Conservation (phyloP, 192 early-diverging fungal species). For the Coemansia sp. region DNA sequence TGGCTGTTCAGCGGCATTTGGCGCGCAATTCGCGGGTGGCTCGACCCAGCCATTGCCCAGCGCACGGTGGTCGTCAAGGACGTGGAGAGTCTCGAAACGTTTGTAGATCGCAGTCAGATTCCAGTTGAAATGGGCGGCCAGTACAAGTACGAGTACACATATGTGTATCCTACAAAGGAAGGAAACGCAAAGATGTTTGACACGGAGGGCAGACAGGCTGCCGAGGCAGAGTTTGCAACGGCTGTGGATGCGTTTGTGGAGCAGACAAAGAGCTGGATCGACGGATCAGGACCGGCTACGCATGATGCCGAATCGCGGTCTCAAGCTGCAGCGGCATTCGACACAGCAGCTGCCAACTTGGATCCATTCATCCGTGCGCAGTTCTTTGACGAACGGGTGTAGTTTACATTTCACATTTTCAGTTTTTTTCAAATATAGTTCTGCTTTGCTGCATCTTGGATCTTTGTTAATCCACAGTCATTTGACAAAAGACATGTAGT, state of each 20-base stretch:
- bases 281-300: not conserved
- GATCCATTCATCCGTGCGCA: constrained; percentile 57
- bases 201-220: constrained; percentile 36
- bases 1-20: constrained; percentile 86
- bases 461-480: too few relatives aligned
- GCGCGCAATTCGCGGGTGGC: constrained; percentile 72
- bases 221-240: constrained; percentile 36
- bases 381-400: constrained; percentile 24
- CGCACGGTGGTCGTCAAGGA: constrained; percentile 75
- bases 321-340: constrained; percentile 22
- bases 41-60: constrained; percentile 80
- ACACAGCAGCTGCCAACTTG: constrained; percentile 37
- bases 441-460: too few relatives aligned
- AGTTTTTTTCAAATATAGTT: too few relatives aligned
- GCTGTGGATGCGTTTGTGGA: constrained; percentile 44
- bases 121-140: constrained; percentile 63
- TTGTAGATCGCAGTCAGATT: constrained; percentile 61
- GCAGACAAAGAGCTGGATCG: constrained; percentile 50
- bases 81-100: constrained; percentile 59
- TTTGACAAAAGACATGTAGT: too few relatives aligned
- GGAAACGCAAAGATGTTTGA: constrained; percentile 60
- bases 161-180: constrained; percentile 48
- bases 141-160: constrained; percentile 57
- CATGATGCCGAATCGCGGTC: constrained; percentile 22
- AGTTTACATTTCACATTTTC: not conserved